phyloP scores from a whole-genome alignment of 371 early-diverging fungal species.

The Modicella reniformis region DNA sequence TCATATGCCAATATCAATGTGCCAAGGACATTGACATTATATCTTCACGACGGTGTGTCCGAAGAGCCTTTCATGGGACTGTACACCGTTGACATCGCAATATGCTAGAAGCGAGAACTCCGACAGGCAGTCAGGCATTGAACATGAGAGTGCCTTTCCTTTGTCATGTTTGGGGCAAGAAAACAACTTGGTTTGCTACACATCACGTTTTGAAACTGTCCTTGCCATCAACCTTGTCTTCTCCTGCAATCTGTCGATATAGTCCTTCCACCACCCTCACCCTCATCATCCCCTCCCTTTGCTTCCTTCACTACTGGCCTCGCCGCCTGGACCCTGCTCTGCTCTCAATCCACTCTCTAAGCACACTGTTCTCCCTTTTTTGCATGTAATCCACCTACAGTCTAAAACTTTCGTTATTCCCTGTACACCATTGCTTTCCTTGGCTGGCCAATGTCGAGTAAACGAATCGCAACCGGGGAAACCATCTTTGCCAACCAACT shows the following conservation, averaged over 20 bases:
- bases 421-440: conserved; percentile 7
- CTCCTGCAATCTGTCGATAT: background rate
- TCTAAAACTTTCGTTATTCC: background rate
- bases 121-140: no score
- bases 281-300: background rate
- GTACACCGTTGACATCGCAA: no score
- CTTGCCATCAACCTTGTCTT: background rate
- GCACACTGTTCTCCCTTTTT: background rate
- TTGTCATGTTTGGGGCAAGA: no score
- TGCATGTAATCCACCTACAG: conserved; percentile 11
- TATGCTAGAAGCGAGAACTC: no score
- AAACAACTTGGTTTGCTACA: no score
- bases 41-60: no score
- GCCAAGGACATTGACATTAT: no score
- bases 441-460: conserved; percentile 46
- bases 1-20: no score
- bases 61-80: no score
- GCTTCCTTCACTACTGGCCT: background rate
- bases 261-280: background rate
- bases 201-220: no score
- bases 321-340: conserved; percentile 1
- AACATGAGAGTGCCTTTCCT: no score
- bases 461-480: conserved; percentile 47
- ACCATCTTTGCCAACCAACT: conserved; percentile 55
- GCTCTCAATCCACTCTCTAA: conserved; percentile 3